Conservation (phyloP, 163 green algal species). For the Chlorella variabilis region DNA sequence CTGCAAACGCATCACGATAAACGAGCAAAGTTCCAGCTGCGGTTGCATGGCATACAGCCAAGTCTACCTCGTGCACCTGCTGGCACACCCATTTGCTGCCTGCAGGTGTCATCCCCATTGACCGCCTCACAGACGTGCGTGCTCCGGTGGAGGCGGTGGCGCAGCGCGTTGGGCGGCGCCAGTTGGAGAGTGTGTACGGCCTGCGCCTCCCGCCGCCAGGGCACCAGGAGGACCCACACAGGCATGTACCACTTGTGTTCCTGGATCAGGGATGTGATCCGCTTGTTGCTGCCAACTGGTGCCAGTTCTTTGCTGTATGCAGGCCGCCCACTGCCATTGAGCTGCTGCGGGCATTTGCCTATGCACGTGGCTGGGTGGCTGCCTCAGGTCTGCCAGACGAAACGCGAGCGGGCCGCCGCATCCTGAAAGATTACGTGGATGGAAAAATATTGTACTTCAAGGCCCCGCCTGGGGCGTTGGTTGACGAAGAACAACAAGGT, state of each 20-base stretch:
- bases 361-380: conserved; percentile 80
- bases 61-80: not conserved
- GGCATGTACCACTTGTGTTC: conserved; percentile 1
- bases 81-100: not conserved
- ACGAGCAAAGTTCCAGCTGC: no score
- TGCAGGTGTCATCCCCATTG: conserved; percentile 95
- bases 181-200: conserved; percentile 79
- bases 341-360: conserved; percentile 73
- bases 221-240: conserved; percentile 58
- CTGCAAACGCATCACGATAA: no score
- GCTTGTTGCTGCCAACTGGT: not conserved
- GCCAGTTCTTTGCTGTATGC: not conserved
- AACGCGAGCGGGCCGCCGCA: conserved; percentile 73
- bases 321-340: conserved; percentile 68
- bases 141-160: conserved; percentile 80
- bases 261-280: no score
- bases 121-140: conserved; percentile 92
- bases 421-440: conserved; percentile 93
- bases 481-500: conserved; percentile 16
- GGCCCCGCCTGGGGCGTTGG: conserved; percentile 69
- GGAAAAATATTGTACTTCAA: conserved; percentile 89
- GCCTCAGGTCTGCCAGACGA: conserved; percentile 89
- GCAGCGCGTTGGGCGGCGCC: conserved; percentile 59
- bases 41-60: no score
- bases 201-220: conserved; percentile 72